Percentiles rank a stretch among this genome's conserved stretches.
Evolutionary conservation across 345 rosid species (phyloP).

Genomic region (Arabis hirsuta): DNA sequence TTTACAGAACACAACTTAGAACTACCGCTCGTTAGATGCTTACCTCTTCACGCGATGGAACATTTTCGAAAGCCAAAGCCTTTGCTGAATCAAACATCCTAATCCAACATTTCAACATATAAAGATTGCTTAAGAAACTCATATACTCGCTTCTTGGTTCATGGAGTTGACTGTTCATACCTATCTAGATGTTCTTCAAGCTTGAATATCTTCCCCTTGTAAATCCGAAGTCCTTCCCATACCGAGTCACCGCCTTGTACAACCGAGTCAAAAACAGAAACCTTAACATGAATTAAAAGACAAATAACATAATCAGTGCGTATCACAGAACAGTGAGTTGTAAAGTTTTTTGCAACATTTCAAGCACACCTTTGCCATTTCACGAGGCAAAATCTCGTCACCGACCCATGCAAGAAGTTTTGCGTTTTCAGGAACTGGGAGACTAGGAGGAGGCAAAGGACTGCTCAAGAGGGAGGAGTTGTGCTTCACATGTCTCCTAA

Average conservation of each 20-base stretch:
- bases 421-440: slow-evolving; percentile 77
- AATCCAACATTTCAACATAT: slow-evolving; percentile 29
- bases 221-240: slow-evolving; percentile 93
- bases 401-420: slow-evolving; percentile 92
- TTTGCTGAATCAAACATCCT: slow-evolving; percentile 91
- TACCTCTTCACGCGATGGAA: slow-evolving; percentile 79
- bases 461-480: slow-evolving; percentile 50
- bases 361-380: slow-evolving; percentile 68
- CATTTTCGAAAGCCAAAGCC: slow-evolving; percentile 81
- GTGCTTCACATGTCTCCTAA: slow-evolving; percentile 58
- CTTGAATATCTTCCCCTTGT: slow-evolving; percentile 73
- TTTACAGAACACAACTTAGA: not conserved
- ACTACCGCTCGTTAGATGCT: slow-evolving; percentile 11
- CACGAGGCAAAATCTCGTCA: slow-evolving; percentile 81
- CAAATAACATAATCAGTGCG: not conserved
- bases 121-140: slow-evolving; percentile 21
- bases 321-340: not conserved
- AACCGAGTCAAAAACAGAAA: slow-evolving; percentile 87
- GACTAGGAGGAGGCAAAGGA: slow-evolving; percentile 63
- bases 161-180: slow-evolving; percentile 43
- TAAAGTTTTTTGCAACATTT: slow-evolving; percentile 28
- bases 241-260: slow-evolving; percentile 95
- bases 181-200: slow-evolving; percentile 89
- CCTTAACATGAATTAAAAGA: slow-evolving; percentile 53
- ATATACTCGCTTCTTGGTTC: slow-evolving; percentile 19